Base-by-base conservation (phyloP, 305 asterid species). In the Rubia tinctorum region DNA sequence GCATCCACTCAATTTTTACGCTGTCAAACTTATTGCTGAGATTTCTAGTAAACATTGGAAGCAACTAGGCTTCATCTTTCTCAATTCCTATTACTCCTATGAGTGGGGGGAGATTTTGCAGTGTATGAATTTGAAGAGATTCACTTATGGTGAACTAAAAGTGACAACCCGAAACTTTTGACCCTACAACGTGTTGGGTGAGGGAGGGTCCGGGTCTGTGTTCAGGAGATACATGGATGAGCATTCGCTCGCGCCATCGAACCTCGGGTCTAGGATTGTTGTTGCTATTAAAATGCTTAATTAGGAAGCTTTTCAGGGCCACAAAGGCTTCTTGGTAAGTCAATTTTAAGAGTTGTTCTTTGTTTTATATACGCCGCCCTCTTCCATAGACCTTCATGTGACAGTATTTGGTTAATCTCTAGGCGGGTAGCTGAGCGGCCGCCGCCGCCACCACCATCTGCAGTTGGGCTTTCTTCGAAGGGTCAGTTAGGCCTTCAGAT, bases 271-370 rank as follows among this genome's bases (percentile, higher is more conserved):
- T 22, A 86, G 95, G 44, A 81, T 90, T 73, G 92, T 86, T 25
- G 87, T 90, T 12, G 97, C 98, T 39, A 91, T 92, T 27, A 92
- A 92, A 77, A 80, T 82, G 84, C 84, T 90, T 7, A 92, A 89
- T 67, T 92, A 88, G 79, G 94, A 90, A 1, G 96, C 97, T 4
- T 87, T 91, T 95, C 98, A 93, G 77, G 97, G 98, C 10, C 98
- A 93, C 90, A 91, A 87, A 78, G 98, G 91, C 80, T 93, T 96
- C 97, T 66, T 93, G 97, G 98, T 91, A 68, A 65, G 93, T 77
- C 30, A 39, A n/a, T 59, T 73, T 71, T 75, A 7, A 49, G 59
- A 20, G 23, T 59, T 15, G 68, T n/a, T 30, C 47, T 37, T 37
- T 40, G 6, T n/a, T n/a, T n/a, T 95, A 86, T 73, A 91, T 89